These are phyloP conservation scores for Colletotrichum karsti DNA, from an alignment of 2,329 filamentous ascomycete species.

Conservation along the genomic window DNA sequence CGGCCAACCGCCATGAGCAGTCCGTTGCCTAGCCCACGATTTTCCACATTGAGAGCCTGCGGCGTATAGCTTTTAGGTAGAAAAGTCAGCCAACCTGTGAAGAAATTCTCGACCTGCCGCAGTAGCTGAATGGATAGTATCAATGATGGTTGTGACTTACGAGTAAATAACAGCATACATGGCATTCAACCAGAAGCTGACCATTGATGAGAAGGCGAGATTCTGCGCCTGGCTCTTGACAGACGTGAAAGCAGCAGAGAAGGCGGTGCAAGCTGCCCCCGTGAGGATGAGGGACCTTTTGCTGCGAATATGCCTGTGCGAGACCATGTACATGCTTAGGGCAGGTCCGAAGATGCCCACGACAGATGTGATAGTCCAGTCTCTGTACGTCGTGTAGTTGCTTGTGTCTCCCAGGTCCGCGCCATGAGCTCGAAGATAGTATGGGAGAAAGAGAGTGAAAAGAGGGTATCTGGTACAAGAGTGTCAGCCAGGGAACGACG, in stretches of 20 bases:
- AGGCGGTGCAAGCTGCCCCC: not conserved
- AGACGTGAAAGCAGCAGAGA: not conserved
- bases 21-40: not conserved
- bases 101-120: no score
- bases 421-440: not conserved
- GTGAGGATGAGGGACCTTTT: not conserved
- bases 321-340: not conserved
- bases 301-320: rapidly evolving
- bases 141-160: not conserved
- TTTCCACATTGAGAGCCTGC: not conserved
- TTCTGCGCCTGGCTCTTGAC: not conserved
- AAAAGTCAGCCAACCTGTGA: no score
- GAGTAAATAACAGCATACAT: not conserved
- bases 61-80: not conserved
- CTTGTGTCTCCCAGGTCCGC: not conserved
- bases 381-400: not conserved
- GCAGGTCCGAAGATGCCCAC: not conserved
- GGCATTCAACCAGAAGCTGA: not conserved
- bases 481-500: no score
- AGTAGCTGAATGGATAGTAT: not conserved
- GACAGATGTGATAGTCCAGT: not conserved
- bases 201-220: not conserved
- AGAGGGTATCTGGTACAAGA: not conserved
- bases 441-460: not conserved
- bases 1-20: not conserved